Percentiles rank a stretch among this genome's conserved stretches.
Evolutionary conservation across 768 basidiomycete species (phyloP).

Genomic region (Trametes meyenii): DNA sequence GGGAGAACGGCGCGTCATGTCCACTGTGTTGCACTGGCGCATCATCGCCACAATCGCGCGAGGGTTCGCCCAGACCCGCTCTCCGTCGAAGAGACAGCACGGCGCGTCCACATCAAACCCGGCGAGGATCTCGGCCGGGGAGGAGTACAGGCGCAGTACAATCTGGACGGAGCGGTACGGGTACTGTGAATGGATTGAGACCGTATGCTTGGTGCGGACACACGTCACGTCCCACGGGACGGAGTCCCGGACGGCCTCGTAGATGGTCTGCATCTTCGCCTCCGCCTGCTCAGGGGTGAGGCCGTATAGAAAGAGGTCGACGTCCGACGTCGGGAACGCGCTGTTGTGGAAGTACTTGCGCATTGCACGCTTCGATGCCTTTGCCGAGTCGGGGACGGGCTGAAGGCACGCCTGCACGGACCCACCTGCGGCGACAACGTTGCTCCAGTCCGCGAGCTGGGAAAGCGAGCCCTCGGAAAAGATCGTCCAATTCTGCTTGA

Average conservation of each 20-base stretch:
- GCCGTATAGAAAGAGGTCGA: conserved; percentile 66
- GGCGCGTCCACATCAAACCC: conserved; percentile 72
- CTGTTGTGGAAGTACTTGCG: conserved; percentile 59
- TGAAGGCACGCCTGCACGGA: conserved; percentile 59
- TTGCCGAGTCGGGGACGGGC: conserved; percentile 51
- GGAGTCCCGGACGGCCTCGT: conserved; percentile 65
- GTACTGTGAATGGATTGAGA: conserved; percentile 67
- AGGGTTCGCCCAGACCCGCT: conserved; percentile 62
- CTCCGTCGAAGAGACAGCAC: conserved; percentile 57
- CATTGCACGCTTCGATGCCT: conserved; percentile 55
- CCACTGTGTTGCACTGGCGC: conserved; percentile 67
- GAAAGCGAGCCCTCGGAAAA: conserved; percentile 66
- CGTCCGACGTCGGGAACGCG: conserved; percentile 62
- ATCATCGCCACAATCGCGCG: conserved; percentile 63
- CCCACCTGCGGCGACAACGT: conserved; percentile 65
- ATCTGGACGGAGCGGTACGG: conserved; percentile 71
- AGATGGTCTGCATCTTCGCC: conserved; percentile 58
- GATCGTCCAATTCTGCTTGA: conserved; percentile 64
- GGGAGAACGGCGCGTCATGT: conserved; percentile 63
- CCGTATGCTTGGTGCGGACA: conserved; percentile 64
- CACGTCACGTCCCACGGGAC: conserved; percentile 72
- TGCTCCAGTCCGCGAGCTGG: conserved; percentile 62
- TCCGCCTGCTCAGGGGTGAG: conserved; percentile 63
- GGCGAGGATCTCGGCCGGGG: conserved; percentile 65
- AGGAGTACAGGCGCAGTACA: conserved; percentile 62